Conservation (phyloP, 2,329 filamentous ascomycete genomes). For the Monilinia fructicola region DNA sequence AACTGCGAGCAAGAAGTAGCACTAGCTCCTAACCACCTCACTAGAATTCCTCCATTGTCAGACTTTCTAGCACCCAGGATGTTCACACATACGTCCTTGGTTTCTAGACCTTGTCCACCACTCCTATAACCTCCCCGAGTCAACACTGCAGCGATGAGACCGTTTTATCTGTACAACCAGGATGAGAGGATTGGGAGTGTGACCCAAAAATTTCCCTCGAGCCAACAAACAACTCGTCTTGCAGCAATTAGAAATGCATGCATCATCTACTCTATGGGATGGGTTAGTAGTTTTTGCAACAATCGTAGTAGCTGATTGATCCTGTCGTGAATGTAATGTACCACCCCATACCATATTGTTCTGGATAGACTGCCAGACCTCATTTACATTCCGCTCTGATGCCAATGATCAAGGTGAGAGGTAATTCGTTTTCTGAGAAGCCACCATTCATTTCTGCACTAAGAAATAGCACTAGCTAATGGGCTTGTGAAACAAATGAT, state of each 20-base stretch:
- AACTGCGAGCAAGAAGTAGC: slow-evolving; percentile 50
- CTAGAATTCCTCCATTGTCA: slow-evolving; percentile 43
- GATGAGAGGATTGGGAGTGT: slow-evolving; percentile 56
- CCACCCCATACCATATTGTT: slow-evolving; percentile 56
- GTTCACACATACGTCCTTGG: slow-evolving; percentile 54
- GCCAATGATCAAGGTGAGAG: slow-evolving; percentile 52
- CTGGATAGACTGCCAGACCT: slow-evolving; percentile 52
- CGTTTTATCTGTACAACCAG: slow-evolving; percentile 53
- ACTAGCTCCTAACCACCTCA: slow-evolving; percentile 31
- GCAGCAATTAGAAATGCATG: slow-evolving; percentile 55
- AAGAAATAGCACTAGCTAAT: slow-evolving; percentile 50
- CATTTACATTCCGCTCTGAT: slow-evolving; percentile 55
- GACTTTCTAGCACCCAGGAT: slow-evolving; percentile 49
- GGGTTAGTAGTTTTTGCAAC: slow-evolving; percentile 50
- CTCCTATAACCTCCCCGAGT: slow-evolving; percentile 52
- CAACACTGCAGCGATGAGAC: slow-evolving; percentile 48
- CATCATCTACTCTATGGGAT: slow-evolving; percentile 45
- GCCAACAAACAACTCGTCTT: slow-evolving; percentile 52
- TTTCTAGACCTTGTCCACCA: slow-evolving; percentile 49
- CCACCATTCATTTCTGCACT: slow-evolving; percentile 46
- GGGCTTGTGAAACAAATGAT: slow-evolving; percentile 56
- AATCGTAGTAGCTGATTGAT: slow-evolving; percentile 51
- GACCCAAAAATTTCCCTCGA: slow-evolving; percentile 56
- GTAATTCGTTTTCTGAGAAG: slow-evolving; percentile 48
- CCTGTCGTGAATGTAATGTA: slow-evolving; percentile 55